A percentile compares a stretch with the other conserved stretches of the same genome.
These are phyloP conservation scores for Chloropicon primus DNA, from an alignment of 139 green algal genomes.

Conservation along the genomic window DNA sequence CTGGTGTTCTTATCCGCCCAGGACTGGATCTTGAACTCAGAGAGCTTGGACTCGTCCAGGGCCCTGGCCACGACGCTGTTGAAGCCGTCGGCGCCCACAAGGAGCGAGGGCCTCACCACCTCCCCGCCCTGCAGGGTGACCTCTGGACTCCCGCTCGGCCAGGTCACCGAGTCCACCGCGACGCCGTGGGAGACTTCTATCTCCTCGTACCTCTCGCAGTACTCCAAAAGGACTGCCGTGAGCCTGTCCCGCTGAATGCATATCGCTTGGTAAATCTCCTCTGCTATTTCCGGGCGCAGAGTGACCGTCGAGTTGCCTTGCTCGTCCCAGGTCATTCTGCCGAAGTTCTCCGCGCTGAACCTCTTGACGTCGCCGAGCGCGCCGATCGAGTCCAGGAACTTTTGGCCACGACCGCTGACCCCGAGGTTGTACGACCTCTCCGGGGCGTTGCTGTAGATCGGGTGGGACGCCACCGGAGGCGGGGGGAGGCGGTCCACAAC, in stretches of 20 bases:
- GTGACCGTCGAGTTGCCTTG: not conserved
- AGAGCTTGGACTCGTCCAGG: slow-evolving; percentile 10
- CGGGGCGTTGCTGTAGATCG: not conserved
- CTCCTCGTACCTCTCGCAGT: slow-evolving; percentile 20
- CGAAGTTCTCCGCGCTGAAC: slow-evolving; percentile 9
- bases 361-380: slow-evolving; percentile 16
- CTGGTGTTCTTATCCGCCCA: slow-evolving; percentile 21
- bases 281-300: not conserved
- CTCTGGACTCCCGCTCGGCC: not conserved
- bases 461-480: not conserved
- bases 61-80: slow-evolving; percentile 6
- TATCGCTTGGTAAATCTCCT: slow-evolving; percentile 9
- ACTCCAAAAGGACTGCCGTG: slow-evolving; percentile 19
- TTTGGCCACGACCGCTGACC: slow-evolving; percentile 25
- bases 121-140: not conserved
- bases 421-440: slow-evolving; percentile 34
- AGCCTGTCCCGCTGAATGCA: slow-evolving; percentile 33
- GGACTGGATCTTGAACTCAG: slow-evolving; percentile 9
- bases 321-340: slow-evolving; percentile 23
- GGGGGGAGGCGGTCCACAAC: slow-evolving; percentile 5
- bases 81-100: slow-evolving; percentile 27
- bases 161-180: not conserved
- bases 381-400: slow-evolving; percentile 4
- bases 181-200: slow-evolving; percentile 5
- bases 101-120: not conserved